Base-by-base conservation (phyloP, 306 rosid genomes). In the Datisca glomerata region DNA sequence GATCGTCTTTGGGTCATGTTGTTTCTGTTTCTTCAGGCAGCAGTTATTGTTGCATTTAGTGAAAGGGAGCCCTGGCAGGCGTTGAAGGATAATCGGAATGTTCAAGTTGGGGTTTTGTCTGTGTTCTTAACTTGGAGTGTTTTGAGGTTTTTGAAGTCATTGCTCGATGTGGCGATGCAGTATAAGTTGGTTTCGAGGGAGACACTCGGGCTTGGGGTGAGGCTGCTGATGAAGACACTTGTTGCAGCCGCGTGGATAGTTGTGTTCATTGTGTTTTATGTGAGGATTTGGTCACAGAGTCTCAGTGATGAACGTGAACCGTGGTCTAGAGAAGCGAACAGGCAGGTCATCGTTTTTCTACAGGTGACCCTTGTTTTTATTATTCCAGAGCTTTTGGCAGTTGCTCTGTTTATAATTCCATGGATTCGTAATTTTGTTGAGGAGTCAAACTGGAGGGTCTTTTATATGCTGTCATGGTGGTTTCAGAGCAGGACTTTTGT, bases 1-100 rank as follows among this genome's bases (percentile, higher is more conserved):
- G 96, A 86, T 39, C 59, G 91, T 66, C 75, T 86, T 5, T 86
- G 96, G 96, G 64, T 86, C 33, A 79, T 86, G 96, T 55, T 86
- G 57, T 20, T 71, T 18, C 49, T 82, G 66, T 82, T 86, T 51
- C 86, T 86, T 22, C 96, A 86, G 59, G 87, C 78, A 1, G 96
- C 93, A 5, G 73, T 86, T 34, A 82, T 86, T 43, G 84, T 86
- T 24, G 96, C 96, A 21, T 82, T 94, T 87, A 79, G 76, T 24
- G 65, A 34, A 61, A 69, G 17, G 67, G 44, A 47, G 25, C 96
- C 94, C 0, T 81, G 86, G 93, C 69, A 69, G 47, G 78, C 94
- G 1, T 63, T 76, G 72, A 36, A 43, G 71, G 59, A 43, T 0
- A 38, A 8, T 17, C 60, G 72, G 57, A 50, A 36, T 0, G 92